Base-by-base conservation (phyloP, 345 rosid genomes). In the Corchorus olitorius region DNA sequence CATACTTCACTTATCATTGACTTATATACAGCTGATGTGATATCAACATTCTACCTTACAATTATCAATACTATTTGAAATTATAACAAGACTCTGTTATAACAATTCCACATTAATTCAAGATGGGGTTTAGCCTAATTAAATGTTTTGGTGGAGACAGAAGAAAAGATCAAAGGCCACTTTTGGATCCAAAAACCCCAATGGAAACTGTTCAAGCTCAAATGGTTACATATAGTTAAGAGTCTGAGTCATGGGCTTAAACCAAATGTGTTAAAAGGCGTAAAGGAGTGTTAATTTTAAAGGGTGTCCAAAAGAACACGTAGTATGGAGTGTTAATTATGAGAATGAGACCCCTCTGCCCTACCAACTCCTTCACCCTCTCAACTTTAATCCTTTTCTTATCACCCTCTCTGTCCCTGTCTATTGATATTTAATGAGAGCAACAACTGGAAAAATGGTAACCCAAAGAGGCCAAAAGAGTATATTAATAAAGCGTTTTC, bases 291-390 rank as follows among this genome's bases (percentile, higher is more conserved):
- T 22, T 22, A 48, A 27, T 27, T 27, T 27, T 27, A 59, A 27
- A 27, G 27, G 77, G 73, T 39, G 6, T 35, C 33, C 0, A 48
- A 27, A 73, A 75, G 50, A 4, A 56, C 79, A 61, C 9, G 78
- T 65, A 74, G 86, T 76, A 72, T 86, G 80, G 43, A 72, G 79
- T 70, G 59, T 81, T 76, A 83, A 86, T 88, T 87, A 78, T 85
- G 88, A 87, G 50, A 81, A 75, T 20, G 77, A 82, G 82, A 82
- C 79, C 14, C 80, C 73, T 75, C 82, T 74, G 85, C 52, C 87
- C 86, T 71, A 63, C 88, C 87, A 53, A 75, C 77, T 81, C 37
- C 65, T 54, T 79, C 74, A 82, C 72, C 70, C 76, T 68, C 63
- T 55, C 20, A 34, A 56, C 75, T 82, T 74, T 39, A 79, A 55